Evolutionary conservation across 805 yeast genomes (phyloP), one percentile per base, ranked within the genome.

Genomic region (Cyberlindnera petersonii): DNA sequence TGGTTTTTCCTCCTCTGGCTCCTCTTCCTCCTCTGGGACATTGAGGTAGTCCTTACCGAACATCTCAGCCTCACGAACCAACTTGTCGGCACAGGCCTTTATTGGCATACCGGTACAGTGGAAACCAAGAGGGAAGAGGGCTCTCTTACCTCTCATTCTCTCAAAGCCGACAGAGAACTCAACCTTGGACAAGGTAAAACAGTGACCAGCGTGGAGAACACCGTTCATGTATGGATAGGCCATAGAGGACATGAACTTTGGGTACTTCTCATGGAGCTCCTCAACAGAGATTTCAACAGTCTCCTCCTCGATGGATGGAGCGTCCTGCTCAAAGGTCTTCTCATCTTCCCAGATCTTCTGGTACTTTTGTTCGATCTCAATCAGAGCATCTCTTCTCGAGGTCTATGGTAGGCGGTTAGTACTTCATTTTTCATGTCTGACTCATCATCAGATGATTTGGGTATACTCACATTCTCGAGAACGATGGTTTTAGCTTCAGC

Each of bases 81-180:
- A 74, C 67, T 93, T 91, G 26, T 37, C 34, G 13, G 98, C 98
- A 56, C 96, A 76, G 21, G 98, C 91, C 60, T 79, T 74, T 62
- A 93, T 93, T 39, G 98, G 98, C 96, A 93, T 84, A 73, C 98
- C 98, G 24, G 98, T 93, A 75, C 98, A 93, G 67, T 93, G 98
- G 82, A 91, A 93, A 35, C 98, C 98, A 42, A 93, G 74, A 36
- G 98, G 98, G 69, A 86, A 93, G 45, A 89, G 69, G 26, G 96
- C 96, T 54, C 84, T 76, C 66, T 83, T 86, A 50, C 97, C 98
- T 58, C 75, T 75, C 91, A 93, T 84, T 67, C 97, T 80, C 70
- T 93, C 96, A 59, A 83, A 93, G 39, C 98, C 98, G 40, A 85
- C 72, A 32, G 89, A 81, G 60, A 82, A 93, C 64, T 93, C 98